phyloP scores from a whole-genome alignment of 2,329 filamentous ascomycete genomes.

The Ceratocystis lukuohia region DNA sequence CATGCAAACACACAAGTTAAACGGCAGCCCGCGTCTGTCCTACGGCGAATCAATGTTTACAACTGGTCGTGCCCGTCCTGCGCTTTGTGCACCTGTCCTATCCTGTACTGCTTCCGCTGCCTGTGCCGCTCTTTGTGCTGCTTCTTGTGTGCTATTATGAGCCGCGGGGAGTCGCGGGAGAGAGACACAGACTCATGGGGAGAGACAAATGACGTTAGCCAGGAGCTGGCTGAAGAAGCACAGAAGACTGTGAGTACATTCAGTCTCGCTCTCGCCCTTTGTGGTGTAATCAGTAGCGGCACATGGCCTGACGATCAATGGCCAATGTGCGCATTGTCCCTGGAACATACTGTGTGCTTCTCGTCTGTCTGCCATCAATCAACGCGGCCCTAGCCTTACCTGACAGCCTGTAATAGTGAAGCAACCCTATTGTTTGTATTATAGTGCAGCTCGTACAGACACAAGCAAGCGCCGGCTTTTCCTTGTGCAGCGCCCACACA shows the following conservation, averaged over 20 bases:
- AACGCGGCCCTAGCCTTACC: too few relatives aligned
- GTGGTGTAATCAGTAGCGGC: too few relatives aligned
- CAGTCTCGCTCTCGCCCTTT: too few relatives aligned
- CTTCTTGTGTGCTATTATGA: not conserved
- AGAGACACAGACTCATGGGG: not conserved
- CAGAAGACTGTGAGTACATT: too few relatives aligned
- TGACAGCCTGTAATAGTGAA: too few relatives aligned
- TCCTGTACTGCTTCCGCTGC: not conserved
- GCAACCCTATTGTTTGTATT: too few relatives aligned
- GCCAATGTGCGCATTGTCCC: not conserved
- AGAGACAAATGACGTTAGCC: conserved; percentile 3
- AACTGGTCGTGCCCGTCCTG: not conserved
- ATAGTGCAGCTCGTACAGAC: too few relatives aligned
- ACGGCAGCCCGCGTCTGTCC: not conserved
- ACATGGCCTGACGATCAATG: not conserved
- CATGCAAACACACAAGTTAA: not conserved
- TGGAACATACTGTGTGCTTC: not conserved
- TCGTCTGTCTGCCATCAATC: not conserved
- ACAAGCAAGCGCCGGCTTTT: too few relatives aligned
- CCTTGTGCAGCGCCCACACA: too few relatives aligned
- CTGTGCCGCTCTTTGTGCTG: not conserved
- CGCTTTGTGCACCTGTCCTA: not conserved
- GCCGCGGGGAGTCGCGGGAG: not conserved
- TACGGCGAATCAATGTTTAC: not conserved
- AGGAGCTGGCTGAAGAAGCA: not conserved